Evolutionary conservation across 2,329 filamentous ascomycete species (phyloP).

Genomic region (Xylariaceae sp.): DNA sequence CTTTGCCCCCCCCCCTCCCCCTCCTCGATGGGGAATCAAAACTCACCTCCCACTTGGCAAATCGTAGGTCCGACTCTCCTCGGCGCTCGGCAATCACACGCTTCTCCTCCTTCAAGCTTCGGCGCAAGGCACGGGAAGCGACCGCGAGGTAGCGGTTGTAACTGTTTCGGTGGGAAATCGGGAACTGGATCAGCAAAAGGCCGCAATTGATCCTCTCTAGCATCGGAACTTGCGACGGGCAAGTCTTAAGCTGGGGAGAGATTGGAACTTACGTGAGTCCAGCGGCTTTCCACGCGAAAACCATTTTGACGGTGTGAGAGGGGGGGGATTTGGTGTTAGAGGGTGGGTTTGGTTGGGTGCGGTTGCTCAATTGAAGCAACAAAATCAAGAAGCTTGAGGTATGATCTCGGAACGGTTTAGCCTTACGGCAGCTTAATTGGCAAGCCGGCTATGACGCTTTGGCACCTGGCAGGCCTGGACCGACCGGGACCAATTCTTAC

Average conservation of each 20-base stretch:
- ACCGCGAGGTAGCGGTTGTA: constrained; percentile 99
- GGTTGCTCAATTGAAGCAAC: constrained; percentile 27
- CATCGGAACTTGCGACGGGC: constrained; percentile 4
- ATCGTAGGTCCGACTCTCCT: constrained; percentile 82
- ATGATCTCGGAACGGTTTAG: not conserved
- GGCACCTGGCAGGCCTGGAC: constrained; percentile 11
- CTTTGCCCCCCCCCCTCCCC: not conserved
- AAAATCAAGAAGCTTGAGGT: constrained; percentile 23
- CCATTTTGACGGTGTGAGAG: constrained; percentile 62
- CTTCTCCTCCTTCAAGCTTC: constrained; percentile 93
- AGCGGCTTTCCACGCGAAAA: constrained; percentile 96
- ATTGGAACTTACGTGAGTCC: constrained; percentile 75
- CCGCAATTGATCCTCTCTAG: constrained; percentile 10
- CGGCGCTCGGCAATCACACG: constrained; percentile 82
- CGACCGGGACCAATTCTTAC: not conserved
- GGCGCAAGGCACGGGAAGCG: constrained; percentile 89
- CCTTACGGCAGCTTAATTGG: not conserved
- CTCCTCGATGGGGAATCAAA: not conserved
- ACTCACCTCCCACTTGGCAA: constrained; percentile 92
- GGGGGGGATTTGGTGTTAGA: constrained; percentile 27
- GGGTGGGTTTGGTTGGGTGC: constrained; percentile 24
- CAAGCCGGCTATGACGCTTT: constrained; percentile 6
- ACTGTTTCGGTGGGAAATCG: constrained; percentile 46
- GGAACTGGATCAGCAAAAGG: constrained; percentile 32
- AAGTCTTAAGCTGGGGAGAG: not conserved